Conservation (phyloP, 164 flowering plant species). For the Vitis riparia region DNA sequence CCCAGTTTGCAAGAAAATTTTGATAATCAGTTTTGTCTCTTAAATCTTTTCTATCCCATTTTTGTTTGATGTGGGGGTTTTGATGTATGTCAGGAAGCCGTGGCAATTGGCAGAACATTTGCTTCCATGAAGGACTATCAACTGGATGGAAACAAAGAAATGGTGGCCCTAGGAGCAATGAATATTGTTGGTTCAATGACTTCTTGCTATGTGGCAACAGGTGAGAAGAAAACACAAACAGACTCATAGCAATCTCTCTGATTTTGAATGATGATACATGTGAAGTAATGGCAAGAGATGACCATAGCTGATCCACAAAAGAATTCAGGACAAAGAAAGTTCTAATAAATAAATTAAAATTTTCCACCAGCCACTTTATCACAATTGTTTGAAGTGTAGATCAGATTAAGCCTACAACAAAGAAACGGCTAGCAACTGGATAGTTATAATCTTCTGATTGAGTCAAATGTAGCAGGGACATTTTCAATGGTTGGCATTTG, state of each 20-base stretch:
- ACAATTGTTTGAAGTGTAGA: background rate
- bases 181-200: constrained; percentile 87
- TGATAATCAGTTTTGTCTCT: background rate
- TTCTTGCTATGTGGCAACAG: constrained; percentile 91
- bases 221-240: constrained; percentile 27
- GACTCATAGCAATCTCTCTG: background rate
- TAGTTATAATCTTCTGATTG: background rate
- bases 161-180: constrained; percentile 93
- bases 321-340: too few species aligned
- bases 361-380: background rate
- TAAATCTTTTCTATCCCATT: too few species aligned
- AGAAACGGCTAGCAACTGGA: background rate
- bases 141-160: constrained; percentile 93
- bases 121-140: constrained; percentile 85
- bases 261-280: background rate
- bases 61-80: background rate
- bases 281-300: too few species aligned
- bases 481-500: background rate
- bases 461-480: background rate
- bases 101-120: constrained; percentile 90
- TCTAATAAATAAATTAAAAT: too few species aligned
- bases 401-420: background rate
- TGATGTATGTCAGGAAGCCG: constrained; percentile 67
- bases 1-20: background rate
- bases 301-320: too few species aligned